Conservation (phyloP, 1,284 basidiomycete species). For the Trichosporon ovoides region DNA sequence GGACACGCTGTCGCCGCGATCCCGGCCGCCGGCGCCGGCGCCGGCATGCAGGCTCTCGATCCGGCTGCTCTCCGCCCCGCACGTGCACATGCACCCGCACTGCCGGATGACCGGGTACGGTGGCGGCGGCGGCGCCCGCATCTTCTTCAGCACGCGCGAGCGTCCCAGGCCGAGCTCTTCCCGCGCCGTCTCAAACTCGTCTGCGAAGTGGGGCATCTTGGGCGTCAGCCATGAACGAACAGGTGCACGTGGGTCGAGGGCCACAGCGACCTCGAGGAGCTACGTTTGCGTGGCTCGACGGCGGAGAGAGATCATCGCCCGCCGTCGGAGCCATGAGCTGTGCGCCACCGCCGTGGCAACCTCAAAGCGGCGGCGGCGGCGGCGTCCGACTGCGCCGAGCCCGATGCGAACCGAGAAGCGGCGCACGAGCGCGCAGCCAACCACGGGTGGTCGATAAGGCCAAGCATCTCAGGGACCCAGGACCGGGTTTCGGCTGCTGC, state of each 20-base stretch:
- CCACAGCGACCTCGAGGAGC: too few relatives aligned
- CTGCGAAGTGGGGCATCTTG: constrained; percentile 15
- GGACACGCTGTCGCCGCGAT: not conserved
- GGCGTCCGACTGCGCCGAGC: too few relatives aligned
- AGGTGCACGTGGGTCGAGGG: too few relatives aligned
- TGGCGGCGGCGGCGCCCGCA: constrained; percentile 5
- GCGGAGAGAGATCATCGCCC: too few relatives aligned
- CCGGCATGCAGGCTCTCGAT: not conserved
- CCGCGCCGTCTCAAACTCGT: constrained; percentile 14
- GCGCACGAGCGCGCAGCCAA: too few relatives aligned
- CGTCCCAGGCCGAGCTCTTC: constrained; percentile 8
- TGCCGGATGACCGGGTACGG: constrained; percentile 5
- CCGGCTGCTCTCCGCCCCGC: constrained; percentile 6
- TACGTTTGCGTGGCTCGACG: too few relatives aligned
- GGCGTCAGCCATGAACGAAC: not conserved
- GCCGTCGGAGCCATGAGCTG: too few relatives aligned
- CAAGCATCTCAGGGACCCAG: not conserved
- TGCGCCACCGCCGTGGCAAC: too few relatives aligned
- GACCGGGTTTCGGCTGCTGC: too few relatives aligned
- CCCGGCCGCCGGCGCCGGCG: not conserved
- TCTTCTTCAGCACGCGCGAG: constrained; percentile 7
- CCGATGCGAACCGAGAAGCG: too few relatives aligned
- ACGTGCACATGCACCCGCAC: constrained; percentile 10
- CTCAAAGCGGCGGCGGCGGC: too few relatives aligned
- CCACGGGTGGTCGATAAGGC: too few relatives aligned